These are phyloP conservation scores for Brassica rapa DNA, from an alignment of 345 rosid species.

Conservation along the genomic window DNA sequence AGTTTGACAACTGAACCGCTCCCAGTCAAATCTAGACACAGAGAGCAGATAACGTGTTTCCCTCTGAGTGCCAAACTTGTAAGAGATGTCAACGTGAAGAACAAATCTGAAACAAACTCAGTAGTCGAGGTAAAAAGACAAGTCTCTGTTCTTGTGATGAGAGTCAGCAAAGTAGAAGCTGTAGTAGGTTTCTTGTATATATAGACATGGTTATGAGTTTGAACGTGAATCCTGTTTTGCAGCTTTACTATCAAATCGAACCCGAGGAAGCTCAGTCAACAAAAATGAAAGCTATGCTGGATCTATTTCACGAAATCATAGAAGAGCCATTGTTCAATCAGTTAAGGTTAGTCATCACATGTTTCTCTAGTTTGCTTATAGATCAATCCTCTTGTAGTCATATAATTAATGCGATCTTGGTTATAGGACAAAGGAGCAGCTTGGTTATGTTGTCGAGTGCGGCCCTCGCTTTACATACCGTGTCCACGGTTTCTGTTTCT, in stretches of 20 bases:
- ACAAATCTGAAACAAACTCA: constrained; percentile 84
- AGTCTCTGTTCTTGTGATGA: constrained; percentile 9
- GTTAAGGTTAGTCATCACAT: constrained; percentile 65
- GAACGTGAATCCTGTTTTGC: constrained; percentile 36
- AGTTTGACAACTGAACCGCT: constrained; percentile 61
- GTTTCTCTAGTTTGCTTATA: neutral
- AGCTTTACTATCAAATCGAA: constrained; percentile 96
- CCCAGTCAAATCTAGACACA: constrained; percentile 70
- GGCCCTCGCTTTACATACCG: constrained; percentile 77
- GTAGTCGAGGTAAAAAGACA: constrained; percentile 71
- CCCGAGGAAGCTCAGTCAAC: constrained; percentile 66
- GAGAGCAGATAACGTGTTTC: constrained; percentile 67
- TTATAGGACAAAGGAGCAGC: constrained; percentile 93
- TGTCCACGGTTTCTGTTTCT: constrained; percentile 82
- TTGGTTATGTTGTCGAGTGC: constrained; percentile 88
- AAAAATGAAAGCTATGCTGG: constrained; percentile 82
- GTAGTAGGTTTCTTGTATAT: constrained; percentile 11
- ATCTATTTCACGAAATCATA: constrained; percentile 92
- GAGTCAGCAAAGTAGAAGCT: constrained; percentile 16
- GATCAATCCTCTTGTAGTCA: constrained; percentile 5
- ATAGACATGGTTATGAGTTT: constrained; percentile 28
- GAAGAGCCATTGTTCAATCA: constrained; percentile 92
- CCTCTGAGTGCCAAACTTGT: constrained; percentile 74
- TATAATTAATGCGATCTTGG: neutral
- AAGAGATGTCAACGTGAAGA: constrained; percentile 80